Conservation (phyloP, 108 stramenopile genomes). For the Nitzschia palea region DNA sequence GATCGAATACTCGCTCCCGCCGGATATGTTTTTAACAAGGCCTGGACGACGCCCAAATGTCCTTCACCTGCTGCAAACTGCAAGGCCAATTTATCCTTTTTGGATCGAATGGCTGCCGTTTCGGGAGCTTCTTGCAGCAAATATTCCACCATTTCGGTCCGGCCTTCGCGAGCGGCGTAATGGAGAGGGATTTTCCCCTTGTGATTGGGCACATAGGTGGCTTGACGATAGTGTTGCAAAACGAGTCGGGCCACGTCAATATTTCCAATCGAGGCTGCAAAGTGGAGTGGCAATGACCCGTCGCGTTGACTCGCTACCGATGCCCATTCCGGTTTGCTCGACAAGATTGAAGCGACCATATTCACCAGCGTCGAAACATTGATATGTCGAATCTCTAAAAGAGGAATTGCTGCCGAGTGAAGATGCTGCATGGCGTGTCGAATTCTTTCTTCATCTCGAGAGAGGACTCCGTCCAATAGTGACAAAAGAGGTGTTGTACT, state of each 20-base stretch:
- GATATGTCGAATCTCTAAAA: no score
- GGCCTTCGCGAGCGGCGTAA: conserved; percentile 55
- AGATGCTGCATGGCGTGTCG: conserved; percentile 25
- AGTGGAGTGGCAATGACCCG: conserved; percentile 52
- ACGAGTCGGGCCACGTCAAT: conserved; percentile 26
- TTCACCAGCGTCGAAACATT: conserved; percentile 3
- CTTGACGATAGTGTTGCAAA: conserved; percentile 27
- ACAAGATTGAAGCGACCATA: conserved; percentile 19
- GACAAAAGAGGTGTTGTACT: conserved; percentile 32
- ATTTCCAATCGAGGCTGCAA: conserved; percentile 49
- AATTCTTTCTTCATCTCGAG: conserved; percentile 34
- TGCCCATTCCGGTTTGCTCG: conserved; percentile 30
- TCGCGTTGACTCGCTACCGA: conserved; percentile 27
- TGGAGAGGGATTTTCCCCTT: conserved; percentile 63
- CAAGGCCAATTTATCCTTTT: conserved; percentile 52
- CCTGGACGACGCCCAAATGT: conserved; percentile 35
- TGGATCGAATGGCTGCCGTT: conserved; percentile 38
- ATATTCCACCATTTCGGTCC: conserved; percentile 40
- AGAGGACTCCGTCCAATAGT: conserved; percentile 43
- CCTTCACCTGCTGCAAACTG: conserved; percentile 61
- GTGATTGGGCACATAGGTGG: conserved; percentile 39
- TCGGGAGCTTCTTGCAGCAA: conserved; percentile 29
- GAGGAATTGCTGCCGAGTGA: no score
- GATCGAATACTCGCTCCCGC: conserved; percentile 34
- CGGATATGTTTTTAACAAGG: conserved; percentile 40